These are phyloP conservation scores for Dendrocalamus sinicus DNA, from an alignment of 176 grass and related monocot genomes.

Conservation along the genomic window DNA sequence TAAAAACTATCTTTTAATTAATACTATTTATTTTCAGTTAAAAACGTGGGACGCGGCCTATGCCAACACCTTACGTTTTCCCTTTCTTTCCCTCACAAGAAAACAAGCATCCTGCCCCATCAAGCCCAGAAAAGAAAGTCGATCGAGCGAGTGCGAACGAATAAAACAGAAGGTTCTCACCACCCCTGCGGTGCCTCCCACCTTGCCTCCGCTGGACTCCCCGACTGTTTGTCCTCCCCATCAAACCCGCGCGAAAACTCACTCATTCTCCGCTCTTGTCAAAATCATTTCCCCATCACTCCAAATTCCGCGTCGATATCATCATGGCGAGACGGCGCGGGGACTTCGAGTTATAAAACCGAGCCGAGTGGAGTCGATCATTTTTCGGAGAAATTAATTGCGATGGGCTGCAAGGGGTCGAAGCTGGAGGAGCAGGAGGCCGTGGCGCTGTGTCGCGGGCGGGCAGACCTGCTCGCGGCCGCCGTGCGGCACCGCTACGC, in stretches of 20 bases:
- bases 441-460: slow-evolving; percentile 74
- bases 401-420: slow-evolving; percentile 88
- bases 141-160: slow-evolving; percentile 46
- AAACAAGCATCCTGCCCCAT: slow-evolving; percentile 30
- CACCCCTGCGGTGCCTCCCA: background rate
- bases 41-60: too few species aligned
- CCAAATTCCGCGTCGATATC: background rate
- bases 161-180: slow-evolving; percentile 52
- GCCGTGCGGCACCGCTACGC: slow-evolving; percentile 76
- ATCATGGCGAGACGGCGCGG: slow-evolving; percentile 9
- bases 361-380: too few species aligned
- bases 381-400: background rate
- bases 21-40: too few species aligned
- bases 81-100: background rate
- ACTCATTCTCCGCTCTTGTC: background rate
- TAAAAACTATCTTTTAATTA: too few species aligned
- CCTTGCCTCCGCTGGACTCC: background rate
- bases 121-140: slow-evolving; percentile 34
- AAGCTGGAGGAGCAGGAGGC: slow-evolving; percentile 89
- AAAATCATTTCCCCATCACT: background rate
- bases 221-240: background rate
- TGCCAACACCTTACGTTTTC: background rate
- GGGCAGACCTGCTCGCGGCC: slow-evolving; percentile 70
- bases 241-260: background rate
- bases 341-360: background rate